Percentiles rank a stretch among this genome's conserved stretches.
Evolutionary conservation across 352 stramenopile genomes (phyloP).

Genomic region (Elongisporangium anandrum): DNA sequence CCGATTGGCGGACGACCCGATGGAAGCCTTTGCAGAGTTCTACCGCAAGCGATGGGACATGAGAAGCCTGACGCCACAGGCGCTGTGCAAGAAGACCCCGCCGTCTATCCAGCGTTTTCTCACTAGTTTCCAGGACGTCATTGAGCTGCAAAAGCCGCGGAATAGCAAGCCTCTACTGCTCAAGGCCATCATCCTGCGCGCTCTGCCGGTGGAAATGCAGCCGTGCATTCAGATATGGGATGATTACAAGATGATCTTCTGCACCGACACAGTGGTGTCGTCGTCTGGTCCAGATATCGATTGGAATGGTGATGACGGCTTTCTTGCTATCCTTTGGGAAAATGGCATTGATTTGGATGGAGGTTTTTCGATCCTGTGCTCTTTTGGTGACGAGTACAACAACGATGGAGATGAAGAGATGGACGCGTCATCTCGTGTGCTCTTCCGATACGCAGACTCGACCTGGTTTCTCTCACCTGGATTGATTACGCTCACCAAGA

Average conservation of each 20-base stretch:
- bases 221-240: constrained; percentile 85
- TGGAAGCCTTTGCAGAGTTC: constrained; percentile 90
- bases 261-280: constrained; percentile 16
- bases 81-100: constrained; percentile 60
- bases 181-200: constrained; percentile 72
- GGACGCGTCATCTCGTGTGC: constrained; percentile 60
- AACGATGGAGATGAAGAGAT: constrained; percentile 28
- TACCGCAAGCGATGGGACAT: constrained; percentile 82
- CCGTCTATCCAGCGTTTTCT: constrained; percentile 77
- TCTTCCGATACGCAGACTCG: constrained; percentile 79
- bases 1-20: constrained; percentile 54
- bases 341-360: constrained; percentile 69
- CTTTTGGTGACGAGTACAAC: constrained; percentile 76
- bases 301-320: constrained; percentile 79
- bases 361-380: constrained; percentile 81
- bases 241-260: constrained; percentile 70
- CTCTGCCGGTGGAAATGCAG: constrained; percentile 65
- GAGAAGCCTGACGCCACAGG: constrained; percentile 56
- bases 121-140: constrained; percentile 51
- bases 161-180: constrained; percentile 68
- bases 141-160: constrained; percentile 42
- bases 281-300: constrained; percentile 42
- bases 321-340: constrained; percentile 78
- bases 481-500: constrained; percentile 69
- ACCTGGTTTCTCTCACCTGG: constrained; percentile 71